A percentile compares a stretch with the other conserved stretches of the same genome.
Evolutionary conservation across 2,329 filamentous ascomycete species (phyloP).

Genomic region (Penicillium sp.): DNA sequence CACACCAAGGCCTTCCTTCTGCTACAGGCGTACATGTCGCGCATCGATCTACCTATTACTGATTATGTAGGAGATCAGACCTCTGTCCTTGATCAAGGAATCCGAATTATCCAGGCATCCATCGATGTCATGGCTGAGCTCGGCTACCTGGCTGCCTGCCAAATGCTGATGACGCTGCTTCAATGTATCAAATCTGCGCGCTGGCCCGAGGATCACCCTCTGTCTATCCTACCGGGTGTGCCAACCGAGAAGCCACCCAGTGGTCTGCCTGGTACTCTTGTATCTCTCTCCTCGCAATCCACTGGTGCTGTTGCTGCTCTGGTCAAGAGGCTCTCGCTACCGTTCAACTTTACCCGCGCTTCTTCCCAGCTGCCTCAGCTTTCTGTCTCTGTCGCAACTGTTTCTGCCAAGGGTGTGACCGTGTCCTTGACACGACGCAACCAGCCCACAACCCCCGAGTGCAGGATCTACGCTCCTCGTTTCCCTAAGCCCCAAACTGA

Average conservation of each 20-base stretch:
- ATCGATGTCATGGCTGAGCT: slow-evolving; percentile 93
- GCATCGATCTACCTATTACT: slow-evolving; percentile 87
- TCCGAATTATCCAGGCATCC: slow-evolving; percentile 93
- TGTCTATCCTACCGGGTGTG: slow-evolving; percentile 78
- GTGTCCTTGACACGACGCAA: slow-evolving; percentile 66
- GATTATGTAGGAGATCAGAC: slow-evolving; percentile 96
- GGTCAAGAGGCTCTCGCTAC: slow-evolving; percentile 32
- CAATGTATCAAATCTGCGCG: slow-evolving; percentile 90
- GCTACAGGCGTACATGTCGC: slow-evolving; percentile 91
- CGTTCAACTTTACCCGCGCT: slow-evolving; percentile 55
- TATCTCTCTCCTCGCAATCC: slow-evolving; percentile 34
- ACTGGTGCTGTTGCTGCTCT: slow-evolving; percentile 26
- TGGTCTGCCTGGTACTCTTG: slow-evolving; percentile 32
- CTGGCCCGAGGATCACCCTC: slow-evolving; percentile 80
- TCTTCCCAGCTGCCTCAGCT: slow-evolving; percentile 70
- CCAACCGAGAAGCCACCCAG: slow-evolving; percentile 28
- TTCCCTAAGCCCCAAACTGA: slow-evolving; percentile 96
- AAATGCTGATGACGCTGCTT: slow-evolving; percentile 79
- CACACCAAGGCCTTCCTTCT: slow-evolving; percentile 95
- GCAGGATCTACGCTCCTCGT: slow-evolving; percentile 78
- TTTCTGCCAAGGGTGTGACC: slow-evolving; percentile 63
- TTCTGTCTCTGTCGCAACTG: slow-evolving; percentile 59
- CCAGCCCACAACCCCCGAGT: slow-evolving; percentile 63
- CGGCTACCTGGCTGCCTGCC: slow-evolving; percentile 74
- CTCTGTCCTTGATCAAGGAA: slow-evolving; percentile 87